A percentile compares a stretch with the other conserved stretches of the same genome.
These are phyloP conservation scores for Lactarius tabidus DNA, from an alignment of 768 basidiomycete genomes.

Conservation along the genomic window DNA sequence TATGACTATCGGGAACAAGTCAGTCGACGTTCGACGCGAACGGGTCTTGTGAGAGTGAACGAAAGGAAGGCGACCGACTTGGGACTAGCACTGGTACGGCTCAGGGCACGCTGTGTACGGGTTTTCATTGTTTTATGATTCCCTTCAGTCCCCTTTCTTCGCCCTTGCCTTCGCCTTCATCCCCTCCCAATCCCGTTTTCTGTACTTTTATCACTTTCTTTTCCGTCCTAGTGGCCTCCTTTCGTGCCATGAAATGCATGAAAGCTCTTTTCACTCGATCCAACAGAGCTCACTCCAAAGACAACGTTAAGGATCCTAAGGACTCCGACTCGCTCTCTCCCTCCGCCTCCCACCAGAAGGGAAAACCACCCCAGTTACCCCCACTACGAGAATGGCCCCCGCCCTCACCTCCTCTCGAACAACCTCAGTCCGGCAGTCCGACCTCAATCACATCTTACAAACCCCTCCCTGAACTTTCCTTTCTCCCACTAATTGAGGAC, in stretches of 20 bases:
- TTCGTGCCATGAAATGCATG: constrained; percentile 55
- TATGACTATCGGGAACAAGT: too few species aligned
- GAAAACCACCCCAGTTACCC: constrained; percentile 57
- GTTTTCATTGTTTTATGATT: constrained; percentile 6
- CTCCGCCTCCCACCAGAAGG: constrained; percentile 37
- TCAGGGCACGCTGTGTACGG: too few species aligned
- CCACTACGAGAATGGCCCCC: constrained; percentile 72
- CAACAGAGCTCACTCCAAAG: constrained; percentile 59
- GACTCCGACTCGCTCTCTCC: constrained; percentile 30
- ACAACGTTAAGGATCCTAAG: constrained; percentile 52
- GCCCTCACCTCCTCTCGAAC: constrained; percentile 38
- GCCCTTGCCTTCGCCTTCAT: constrained; percentile 20
- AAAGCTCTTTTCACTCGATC: constrained; percentile 81
- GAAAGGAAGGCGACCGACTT: too few species aligned
- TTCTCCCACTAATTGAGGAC: constrained; percentile 47
- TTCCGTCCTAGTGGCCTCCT: constrained; percentile 16
- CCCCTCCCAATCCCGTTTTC: too few species aligned
- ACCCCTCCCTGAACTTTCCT: too few species aligned
- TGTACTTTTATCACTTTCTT: constrained; percentile 26
- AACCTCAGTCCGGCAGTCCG: constrained; percentile 32
- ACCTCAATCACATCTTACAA: too few species aligned
- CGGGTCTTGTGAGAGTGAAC: too few species aligned
- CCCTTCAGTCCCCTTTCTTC: constrained; percentile 15
- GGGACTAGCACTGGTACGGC: too few species aligned
- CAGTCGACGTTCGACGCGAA: too few species aligned